Evolutionary conservation across 2,329 filamentous ascomycete genomes (phyloP), one percentile per base, ranked within the genome.

Genomic region (Fusarium secorum): DNA sequence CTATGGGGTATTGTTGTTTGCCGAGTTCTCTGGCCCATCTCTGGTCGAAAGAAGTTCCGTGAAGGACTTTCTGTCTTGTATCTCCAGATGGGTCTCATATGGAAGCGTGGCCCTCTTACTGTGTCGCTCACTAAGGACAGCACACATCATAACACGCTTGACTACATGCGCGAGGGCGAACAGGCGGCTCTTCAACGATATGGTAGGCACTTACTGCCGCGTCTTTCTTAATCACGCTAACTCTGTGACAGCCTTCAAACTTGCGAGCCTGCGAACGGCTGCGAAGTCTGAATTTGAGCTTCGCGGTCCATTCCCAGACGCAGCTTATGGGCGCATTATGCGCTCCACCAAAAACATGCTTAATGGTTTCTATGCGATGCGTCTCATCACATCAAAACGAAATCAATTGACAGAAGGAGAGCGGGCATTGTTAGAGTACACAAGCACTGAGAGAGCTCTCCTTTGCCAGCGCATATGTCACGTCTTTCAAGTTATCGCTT

Each of bases 301-400:
- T 11, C 89, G 91, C 42, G 93, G 95, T 0, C 94, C 95, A 0
- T 99, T 99, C 75, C 93, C 94, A 2, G 87, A 90, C 69, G 88
- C 87, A 45, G 87, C 89, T 20, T 95, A 93, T 78, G 88, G 87
- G 8, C 88, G 90, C 38, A 92, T 98, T 62, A 87, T 98, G 78
- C 88, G 89, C 26, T 91, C 91, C 14, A 97, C 95, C 2, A 91
- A 91, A 68, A 90, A 92, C 56, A 93, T 98, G 81, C 89, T 98
- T 8, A 95, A 98, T 80, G 91, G 93, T 39, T 98, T 99, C 80
- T 95, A 98, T 77, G 94, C 95, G 55, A 97, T 99, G 93, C 97
- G 95, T 70, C 89, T 98, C 15, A 91, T 98, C 68, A 94, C 97
- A 39, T 87, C 92, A 77, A 95, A 95, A 76, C 93, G 95, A 64